Conservation (phyloP, 441 rosid species). For the Viola pubescens region DNA sequence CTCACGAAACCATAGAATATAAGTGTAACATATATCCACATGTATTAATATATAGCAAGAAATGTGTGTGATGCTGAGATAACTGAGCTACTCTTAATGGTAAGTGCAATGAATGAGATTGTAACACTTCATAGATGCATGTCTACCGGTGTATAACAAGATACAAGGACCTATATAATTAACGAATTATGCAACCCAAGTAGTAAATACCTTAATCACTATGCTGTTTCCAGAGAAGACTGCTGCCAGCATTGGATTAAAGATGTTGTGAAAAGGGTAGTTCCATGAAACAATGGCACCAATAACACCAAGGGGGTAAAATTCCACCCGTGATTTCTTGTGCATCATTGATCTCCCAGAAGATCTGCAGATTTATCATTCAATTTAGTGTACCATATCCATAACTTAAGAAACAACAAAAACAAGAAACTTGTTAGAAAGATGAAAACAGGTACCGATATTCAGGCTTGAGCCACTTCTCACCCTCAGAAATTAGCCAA, state of each 20-base stretch:
- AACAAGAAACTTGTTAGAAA: background rate
- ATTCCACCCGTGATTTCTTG: conserved; percentile 85
- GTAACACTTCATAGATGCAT: conserved; percentile 10
- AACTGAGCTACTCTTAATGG: too few species aligned
- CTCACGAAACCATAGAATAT: background rate
- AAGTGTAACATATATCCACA: background rate
- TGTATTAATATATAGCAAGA: background rate
- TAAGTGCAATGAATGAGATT: conserved; percentile 8
- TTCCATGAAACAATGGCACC: conserved; percentile 99
- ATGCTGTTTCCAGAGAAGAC: conserved; percentile 90
- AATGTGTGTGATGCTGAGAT: too few species aligned
- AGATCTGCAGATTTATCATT: conserved; percentile 36
- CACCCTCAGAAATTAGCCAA: conserved; percentile 99
- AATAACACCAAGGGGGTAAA: conserved; percentile 88
- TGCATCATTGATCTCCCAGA: conserved; percentile 96
- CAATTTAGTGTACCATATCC: background rate
- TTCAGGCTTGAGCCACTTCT: conserved; percentile 95
- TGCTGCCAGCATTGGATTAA: conserved; percentile 96
- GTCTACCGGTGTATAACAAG: conserved; percentile 3
- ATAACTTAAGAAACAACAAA: background rate
- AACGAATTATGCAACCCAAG: background rate
- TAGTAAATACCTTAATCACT: conserved; percentile 66
- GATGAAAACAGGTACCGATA: conserved; percentile 36
- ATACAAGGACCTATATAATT: background rate
- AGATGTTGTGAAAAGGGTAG: conserved; percentile 95